phyloP scores from a whole-genome alignment of 2,329 filamentous ascomycete genomes.

The Cadophora malorum region DNA sequence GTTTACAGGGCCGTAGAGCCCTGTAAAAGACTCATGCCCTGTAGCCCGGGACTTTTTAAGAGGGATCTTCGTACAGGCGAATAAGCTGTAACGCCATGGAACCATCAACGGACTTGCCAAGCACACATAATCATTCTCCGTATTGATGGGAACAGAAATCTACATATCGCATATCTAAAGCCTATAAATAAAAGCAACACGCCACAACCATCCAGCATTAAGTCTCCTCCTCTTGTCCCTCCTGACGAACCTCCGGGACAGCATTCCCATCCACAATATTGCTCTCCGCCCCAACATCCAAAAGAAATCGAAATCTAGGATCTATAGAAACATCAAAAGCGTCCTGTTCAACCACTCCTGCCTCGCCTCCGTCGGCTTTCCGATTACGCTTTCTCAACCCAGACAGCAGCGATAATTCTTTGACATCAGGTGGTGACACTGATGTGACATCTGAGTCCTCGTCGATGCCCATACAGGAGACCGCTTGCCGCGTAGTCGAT shows the following conservation, averaged over 20 bases:
- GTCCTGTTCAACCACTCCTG: not conserved
- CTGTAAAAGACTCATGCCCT: too few species aligned
- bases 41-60: too few species aligned
- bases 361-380: not conserved
- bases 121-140: too few species aligned
- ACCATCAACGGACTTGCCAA: too few species aligned
- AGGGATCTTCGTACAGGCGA: too few species aligned
- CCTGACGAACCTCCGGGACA: not conserved
- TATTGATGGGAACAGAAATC: too few species aligned
- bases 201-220: not conserved
- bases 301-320: conserved; percentile 6
- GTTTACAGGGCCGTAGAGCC: too few species aligned
- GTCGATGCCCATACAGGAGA: not conserved
- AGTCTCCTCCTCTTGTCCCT: conserved; percentile 9
- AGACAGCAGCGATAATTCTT: not conserved
- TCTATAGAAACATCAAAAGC: not conserved
- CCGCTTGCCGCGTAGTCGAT: not conserved
- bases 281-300: not conserved
- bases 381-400: not conserved
- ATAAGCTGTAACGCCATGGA: too few species aligned
- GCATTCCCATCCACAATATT: conserved; percentile 3
- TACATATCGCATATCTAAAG: not conserved
- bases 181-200: not conserved
- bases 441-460: not conserved
- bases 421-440: not conserved